A percentile compares a stretch with the other conserved stretches of the same genome.
phyloP scores from a whole-genome alignment of 805 yeast species.

The Lachancea sp. region DNA sequence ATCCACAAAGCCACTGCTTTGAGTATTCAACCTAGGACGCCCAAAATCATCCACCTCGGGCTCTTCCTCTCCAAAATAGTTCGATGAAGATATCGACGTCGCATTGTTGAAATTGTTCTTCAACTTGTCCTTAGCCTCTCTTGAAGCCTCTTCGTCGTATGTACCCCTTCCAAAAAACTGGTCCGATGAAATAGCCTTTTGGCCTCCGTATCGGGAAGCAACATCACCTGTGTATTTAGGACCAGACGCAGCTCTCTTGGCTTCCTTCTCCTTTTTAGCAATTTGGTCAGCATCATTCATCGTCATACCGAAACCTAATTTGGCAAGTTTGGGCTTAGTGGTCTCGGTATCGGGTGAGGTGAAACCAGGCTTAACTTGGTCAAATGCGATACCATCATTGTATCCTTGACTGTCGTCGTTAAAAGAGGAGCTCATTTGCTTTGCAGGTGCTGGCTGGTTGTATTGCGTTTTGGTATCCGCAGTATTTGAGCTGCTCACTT shows the following conservation, averaged over 20 bases:
- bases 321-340: conserved; percentile 67
- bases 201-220: conserved; percentile 71
- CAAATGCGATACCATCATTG: conserved; percentile 15
- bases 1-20: conserved; percentile 42
- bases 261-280: conserved; percentile 36
- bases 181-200: conserved; percentile 94
- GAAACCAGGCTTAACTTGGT: conserved; percentile 17
- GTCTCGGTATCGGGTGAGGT: conserved; percentile 34
- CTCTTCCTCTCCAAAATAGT: conserved; percentile 77
- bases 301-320: conserved; percentile 86
- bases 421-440: conserved; percentile 36
- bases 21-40: conserved; percentile 23
- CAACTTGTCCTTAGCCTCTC: conserved; percentile 76
- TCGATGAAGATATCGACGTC: conserved; percentile 81
- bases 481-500: not conserved
- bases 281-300: conserved; percentile 49
- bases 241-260: conserved; percentile 41
- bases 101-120: conserved; percentile 74
- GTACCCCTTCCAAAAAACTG: conserved; percentile 86
- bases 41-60: conserved; percentile 32
- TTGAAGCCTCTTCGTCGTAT: conserved; percentile 68
- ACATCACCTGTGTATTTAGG: conserved; percentile 70
- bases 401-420: conserved; percentile 11
- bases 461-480: conserved; percentile 3
- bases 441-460: conserved; percentile 34